Evolutionary conservation across 495 filamentous ascomycete species (phyloP), one percentile per base, ranked within the genome.

Genomic region (Tricharina praecox): DNA sequence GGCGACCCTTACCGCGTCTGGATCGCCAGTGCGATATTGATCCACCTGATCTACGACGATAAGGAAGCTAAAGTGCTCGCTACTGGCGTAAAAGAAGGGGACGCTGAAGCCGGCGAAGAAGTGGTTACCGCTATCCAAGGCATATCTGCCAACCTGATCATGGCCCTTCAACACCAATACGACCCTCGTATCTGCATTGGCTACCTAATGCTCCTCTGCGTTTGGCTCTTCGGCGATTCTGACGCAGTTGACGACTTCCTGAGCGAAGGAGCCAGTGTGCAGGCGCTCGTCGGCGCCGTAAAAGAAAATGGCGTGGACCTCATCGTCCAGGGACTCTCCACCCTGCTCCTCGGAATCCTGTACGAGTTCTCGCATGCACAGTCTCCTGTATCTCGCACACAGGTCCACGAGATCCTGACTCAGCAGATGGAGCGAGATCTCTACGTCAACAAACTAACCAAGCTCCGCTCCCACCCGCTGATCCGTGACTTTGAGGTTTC

Each of bases 341-440:
- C 85, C 10, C 74, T 83, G 53, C 66, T 96, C 2, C 67, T 94
- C 3, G 92, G 87, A 26, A 81, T 93, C 25, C 68, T 93, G 20
- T 99, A 96, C 58, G 90, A 99, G 57, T 99, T 96, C 54, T 95
- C 87, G 16, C 93, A 87, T 8, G 94, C 93, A 58, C 87, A 96
- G 62, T 95, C 87, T 0, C 87, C 92, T 3, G 77, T 96, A 47
- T 75, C 88, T 8, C 78, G 90, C 43, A 73, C 75, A 20, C 87
- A 80, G 5, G 67, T 96, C 39, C 82, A 90, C 56, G 76, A 81
- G 28, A 73, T 95, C 40, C 70, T 99, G 34, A 72, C 76, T 32
- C 77, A 79, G 23, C 76, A 79, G 40, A 74, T 96, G 56, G 84
- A 85, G 21, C 74, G 88, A 51, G 86, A 93, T 54, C 78, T 79